Evolutionary conservation across 176 grass and related monocot genomes (phyloP).

Genomic region (Panicum miliaceum): DNA sequence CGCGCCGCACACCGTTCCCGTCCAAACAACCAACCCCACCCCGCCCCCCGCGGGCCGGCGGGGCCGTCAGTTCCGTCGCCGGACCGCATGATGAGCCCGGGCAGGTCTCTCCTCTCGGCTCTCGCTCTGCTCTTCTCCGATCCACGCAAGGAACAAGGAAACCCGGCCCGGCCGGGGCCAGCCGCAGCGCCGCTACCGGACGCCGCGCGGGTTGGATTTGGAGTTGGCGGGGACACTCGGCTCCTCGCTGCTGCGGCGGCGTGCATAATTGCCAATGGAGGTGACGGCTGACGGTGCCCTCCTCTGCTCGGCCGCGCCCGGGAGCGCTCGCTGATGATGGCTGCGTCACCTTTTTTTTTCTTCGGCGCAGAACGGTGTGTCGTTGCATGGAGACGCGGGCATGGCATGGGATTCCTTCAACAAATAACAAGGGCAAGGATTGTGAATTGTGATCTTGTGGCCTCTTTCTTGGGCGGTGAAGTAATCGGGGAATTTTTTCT

Average conservation of each 20-base stretch:
- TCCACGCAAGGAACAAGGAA: not conserved
- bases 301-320: not conserved
- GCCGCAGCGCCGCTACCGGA: not conserved
- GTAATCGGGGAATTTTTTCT: not conserved
- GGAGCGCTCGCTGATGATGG: not conserved
- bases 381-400: not conserved
- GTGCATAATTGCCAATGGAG: not conserved
- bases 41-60: not conserved
- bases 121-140: not conserved
- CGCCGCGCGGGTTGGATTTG: not conserved
- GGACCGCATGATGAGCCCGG: not conserved
- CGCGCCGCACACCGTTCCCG: constrained; percentile 26
- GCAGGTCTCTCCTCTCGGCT: not conserved
- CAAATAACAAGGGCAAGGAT: too few species aligned
- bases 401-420: not conserved
- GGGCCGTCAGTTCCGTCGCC: constrained; percentile 9
- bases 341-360: constrained; percentile 1
- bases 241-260: constrained; percentile 2
- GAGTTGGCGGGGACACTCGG: constrained; percentile 3
- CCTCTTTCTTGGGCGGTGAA: not conserved
- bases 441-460: too few species aligned
- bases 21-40: not conserved
- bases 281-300: not conserved
- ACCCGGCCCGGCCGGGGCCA: not conserved
- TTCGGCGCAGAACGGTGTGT: not conserved